phyloP scores from a whole-genome alignment of 169 alveolate genomes.

The Babesia gibsoni region DNA sequence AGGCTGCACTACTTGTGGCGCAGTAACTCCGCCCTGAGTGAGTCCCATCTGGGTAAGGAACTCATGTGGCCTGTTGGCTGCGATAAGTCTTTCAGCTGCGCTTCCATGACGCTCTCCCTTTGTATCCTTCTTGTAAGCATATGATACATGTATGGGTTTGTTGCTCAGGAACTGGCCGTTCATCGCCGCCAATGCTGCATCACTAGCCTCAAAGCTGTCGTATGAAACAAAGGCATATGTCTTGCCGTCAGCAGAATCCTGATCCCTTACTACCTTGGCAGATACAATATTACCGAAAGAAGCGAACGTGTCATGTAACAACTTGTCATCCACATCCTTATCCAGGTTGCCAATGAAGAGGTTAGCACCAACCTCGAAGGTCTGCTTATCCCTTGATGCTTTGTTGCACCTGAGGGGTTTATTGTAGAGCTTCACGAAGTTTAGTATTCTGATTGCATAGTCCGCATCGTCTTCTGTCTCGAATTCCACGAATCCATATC shows the following conservation, averaged over 20 bases:
- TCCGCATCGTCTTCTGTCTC: conserved; percentile 96
- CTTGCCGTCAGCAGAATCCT: conserved; percentile 89
- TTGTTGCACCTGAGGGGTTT: conserved; percentile 96
- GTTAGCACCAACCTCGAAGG: conserved; percentile 97
- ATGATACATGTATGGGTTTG: conserved; percentile 94
- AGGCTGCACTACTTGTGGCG: conserved; percentile 17
- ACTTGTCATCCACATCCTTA: conserved; percentile 95
- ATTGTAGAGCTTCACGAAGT: conserved; percentile 94
- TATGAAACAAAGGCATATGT: conserved; percentile 96
- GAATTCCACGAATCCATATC: conserved; percentile 97
- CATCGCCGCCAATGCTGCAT: conserved; percentile 96
- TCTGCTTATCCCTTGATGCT: conserved; percentile 95
- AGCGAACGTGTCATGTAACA: conserved; percentile 93
- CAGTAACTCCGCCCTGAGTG: conserved; percentile 31
- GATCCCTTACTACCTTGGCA: conserved; percentile 88
- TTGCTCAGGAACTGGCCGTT: conserved; percentile 94
- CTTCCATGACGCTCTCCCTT: conserved; percentile 89
- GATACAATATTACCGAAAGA: conserved; percentile 92
- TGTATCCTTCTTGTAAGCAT: conserved; percentile 96
- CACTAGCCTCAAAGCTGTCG: conserved; percentile 98
- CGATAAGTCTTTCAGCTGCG: conserved; percentile 88
- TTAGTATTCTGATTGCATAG: conserved; percentile 95
- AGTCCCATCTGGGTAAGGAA: conserved; percentile 54
- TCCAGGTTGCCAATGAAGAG: conserved; percentile 97
- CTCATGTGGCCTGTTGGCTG: conserved; percentile 79